A percentile compares a stretch with the other conserved stretches of the same genome.
Evolutionary conservation across 768 basidiomycete species (phyloP).

Genomic region (Lactifluus echinatus): DNA sequence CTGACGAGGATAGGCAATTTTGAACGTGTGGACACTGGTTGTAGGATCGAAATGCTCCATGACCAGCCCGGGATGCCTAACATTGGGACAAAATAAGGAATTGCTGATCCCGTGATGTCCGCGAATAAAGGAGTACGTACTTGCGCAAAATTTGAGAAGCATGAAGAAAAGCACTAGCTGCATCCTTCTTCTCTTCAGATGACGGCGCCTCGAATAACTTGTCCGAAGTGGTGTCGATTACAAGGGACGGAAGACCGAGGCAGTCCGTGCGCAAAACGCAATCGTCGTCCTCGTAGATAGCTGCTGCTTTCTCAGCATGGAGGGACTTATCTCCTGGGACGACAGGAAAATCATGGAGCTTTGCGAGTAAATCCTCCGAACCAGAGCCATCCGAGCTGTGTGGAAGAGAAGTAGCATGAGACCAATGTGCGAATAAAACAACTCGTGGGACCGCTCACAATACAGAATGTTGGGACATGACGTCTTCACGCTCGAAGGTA

Average conservation of each 20-base stretch:
- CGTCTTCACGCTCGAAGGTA: not conserved
- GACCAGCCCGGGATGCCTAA: conserved; percentile 10
- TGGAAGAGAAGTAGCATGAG: not conserved
- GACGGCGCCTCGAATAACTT: not conserved
- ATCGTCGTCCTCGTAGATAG: not conserved
- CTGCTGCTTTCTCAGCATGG: not conserved
- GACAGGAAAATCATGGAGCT: conserved; percentile 1
- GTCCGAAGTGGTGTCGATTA: not conserved
- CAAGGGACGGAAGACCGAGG: not conserved
- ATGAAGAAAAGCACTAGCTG: not conserved
- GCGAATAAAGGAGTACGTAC: not conserved
- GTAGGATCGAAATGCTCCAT: conserved; percentile 11
- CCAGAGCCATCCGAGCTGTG: conserved; percentile 6
- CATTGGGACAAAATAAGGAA: not conserved
- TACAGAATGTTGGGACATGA: not conserved
- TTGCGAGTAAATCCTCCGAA: conserved; percentile 3
- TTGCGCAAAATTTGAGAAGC: conserved; percentile 2
- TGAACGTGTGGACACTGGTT: conserved; percentile 12
- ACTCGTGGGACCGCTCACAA: not conserved
- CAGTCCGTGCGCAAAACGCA: not conserved
- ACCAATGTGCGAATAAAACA: not conserved
- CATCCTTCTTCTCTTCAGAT: not conserved
- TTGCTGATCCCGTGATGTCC: not conserved
- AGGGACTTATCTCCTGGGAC: not conserved
- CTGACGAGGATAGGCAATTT: conserved; percentile 4